Conservation (phyloP, 371 early-diverging fungal species). For the Lichtheimia hyalospora region DNA sequence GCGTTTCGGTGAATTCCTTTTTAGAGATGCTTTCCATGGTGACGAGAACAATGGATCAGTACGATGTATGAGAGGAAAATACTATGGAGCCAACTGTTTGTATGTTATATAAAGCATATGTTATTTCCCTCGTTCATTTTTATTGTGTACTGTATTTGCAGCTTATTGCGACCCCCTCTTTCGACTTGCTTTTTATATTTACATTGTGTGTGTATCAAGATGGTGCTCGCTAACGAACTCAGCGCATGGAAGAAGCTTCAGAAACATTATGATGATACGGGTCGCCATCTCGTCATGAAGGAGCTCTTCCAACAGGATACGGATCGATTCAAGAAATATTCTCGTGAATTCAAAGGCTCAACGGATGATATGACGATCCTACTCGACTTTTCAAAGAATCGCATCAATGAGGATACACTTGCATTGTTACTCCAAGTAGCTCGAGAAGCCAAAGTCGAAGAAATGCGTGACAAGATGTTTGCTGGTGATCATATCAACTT, state of each 20-base stretch:
- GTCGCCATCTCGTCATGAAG: conserved; percentile 73
- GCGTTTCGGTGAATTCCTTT: conserved; percentile 52
- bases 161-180: too few relatives aligned
- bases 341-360: conserved; percentile 71
- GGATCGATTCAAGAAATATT: conserved; percentile 76
- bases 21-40: conserved; percentile 52
- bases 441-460: conserved; percentile 83
- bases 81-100: background rate
- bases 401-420: conserved; percentile 79
- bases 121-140: background rate
- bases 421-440: conserved; percentile 77
- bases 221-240: conserved; percentile 76
- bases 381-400: conserved; percentile 95
- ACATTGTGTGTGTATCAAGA: conserved; percentile 10
- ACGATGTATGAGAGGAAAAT: conserved; percentile 9
- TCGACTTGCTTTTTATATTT: too few relatives aligned
- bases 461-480: conserved; percentile 91
- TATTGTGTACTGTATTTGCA: too few relatives aligned
- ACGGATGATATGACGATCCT: conserved; percentile 64
- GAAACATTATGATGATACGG: conserved; percentile 78
- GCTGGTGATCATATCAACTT: conserved; percentile 94
- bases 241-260: conserved; percentile 83
- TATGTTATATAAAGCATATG: background rate
- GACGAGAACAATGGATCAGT: conserved; percentile 46
- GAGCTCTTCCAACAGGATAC: conserved; percentile 77